These are phyloP conservation scores for Dryas integrifolia DNA, from an alignment of 331 rosid species.

Conservation along the genomic window DNA sequence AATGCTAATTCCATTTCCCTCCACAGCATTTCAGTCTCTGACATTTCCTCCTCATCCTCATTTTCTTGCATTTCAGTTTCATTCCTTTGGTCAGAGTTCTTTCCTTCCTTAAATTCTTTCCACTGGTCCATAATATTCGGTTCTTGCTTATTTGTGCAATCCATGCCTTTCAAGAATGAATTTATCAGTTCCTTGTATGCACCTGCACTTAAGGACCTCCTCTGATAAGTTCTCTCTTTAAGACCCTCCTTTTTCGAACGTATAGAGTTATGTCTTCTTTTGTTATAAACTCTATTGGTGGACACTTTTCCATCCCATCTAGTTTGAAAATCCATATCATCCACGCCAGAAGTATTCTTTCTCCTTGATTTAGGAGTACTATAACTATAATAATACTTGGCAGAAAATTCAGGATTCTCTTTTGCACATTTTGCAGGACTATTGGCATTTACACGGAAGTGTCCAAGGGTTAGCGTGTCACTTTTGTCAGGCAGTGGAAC, in stretches of 20 bases:
- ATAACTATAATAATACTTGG: constrained; percentile 32
- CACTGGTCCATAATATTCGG: constrained; percentile 64
- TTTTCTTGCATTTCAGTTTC: constrained; percentile 28
- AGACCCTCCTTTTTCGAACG: constrained; percentile 33
- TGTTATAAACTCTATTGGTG: constrained; percentile 29
- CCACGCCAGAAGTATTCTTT: constrained; percentile 36
- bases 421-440: constrained; percentile 30
- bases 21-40: constrained; percentile 76
- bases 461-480: constrained; percentile 37
- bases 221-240: constrained; percentile 35
- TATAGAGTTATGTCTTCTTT: constrained; percentile 28
- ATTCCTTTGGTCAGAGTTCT: constrained; percentile 22
- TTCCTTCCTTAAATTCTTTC: constrained; percentile 49
- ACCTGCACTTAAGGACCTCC: constrained; percentile 61
- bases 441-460: constrained; percentile 23
- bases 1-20: constrained; percentile 76
- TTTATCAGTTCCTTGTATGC: constrained; percentile 78
- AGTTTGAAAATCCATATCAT: constrained; percentile 48
- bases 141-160: constrained; percentile 47
- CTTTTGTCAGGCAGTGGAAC: constrained; percentile 43
- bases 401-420: constrained; percentile 31
- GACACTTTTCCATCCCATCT: constrained; percentile 50
- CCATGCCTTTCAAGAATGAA: constrained; percentile 59
- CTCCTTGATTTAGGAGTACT: constrained; percentile 37
- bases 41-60: constrained; percentile 48